Base-by-base conservation (phyloP, 148 eudicot genomes). In the Heliamphora exappendiculata region DNA sequence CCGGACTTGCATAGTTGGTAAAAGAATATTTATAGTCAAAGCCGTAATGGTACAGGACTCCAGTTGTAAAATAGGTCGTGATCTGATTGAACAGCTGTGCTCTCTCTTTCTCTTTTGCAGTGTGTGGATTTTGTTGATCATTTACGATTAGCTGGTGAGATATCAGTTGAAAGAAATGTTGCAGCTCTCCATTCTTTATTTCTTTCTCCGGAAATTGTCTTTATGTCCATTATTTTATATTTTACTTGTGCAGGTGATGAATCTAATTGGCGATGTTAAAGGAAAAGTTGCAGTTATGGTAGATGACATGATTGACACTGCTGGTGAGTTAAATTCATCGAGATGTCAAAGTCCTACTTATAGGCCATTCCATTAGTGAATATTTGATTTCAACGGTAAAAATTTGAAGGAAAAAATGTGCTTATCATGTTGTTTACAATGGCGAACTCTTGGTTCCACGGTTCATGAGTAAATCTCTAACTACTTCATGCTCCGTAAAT, bases 291-390 rank as follows among this genome's bases (percentile, higher is more conserved):
- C 98, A 47, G 97, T 93, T 39, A 90, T 93, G 98, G 90, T 93
- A 72, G 98, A 93, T 84, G 98, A 93, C 78, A 93, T 93, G 98
- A 93, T 93, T 81, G 98, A 93, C 82, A 93, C 98, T 34, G 98
- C 97, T 76, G 98, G 98, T 93, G 72, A 85, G 88, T 66, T 62
- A 14, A 44, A 28, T 50, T 74, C 39, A 19, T 44, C 36, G 20
- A 49, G 36, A 62, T 72, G 60, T 73, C 12, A 50, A 51, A 53
- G 29, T 37, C 57, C 13, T 11, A 33, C 36, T 20, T 37, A n/a
- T 54, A 14, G 67, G 4, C 19, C 29, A 20, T 47, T 31, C 19
- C 29, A 20, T 47, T 31, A n/a, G 28, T 39, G 4, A 33, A 22
- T 33, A 60, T 31, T 20, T 75, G 53, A 75, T 28, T 60, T 58